phyloP scores from a whole-genome alignment of 352 stramenopile species.

The Phytophthora pini region DNA sequence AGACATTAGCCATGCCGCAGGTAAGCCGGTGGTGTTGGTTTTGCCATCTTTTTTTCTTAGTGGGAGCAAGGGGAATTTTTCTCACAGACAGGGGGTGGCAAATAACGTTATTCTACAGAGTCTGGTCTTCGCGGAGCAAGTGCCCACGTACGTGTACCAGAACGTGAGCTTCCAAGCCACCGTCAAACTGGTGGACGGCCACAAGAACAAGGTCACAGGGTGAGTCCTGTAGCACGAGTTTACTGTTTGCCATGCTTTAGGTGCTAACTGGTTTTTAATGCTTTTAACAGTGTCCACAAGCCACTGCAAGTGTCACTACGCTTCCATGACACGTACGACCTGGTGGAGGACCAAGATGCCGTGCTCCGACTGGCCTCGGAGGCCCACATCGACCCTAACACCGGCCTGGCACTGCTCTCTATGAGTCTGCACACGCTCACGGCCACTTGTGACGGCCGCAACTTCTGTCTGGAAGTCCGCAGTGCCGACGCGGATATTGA shows the following conservation, averaged over 20 bases:
- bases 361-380: conserved; percentile 34
- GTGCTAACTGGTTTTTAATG: conserved; percentile 5
- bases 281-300: conserved; percentile 38
- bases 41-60: conserved; percentile 12
- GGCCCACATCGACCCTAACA: conserved; percentile 42
- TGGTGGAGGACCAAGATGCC: conserved; percentile 66
- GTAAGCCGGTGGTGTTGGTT: conserved; percentile 21
- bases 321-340: conserved; percentile 81
- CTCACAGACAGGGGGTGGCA: conserved; percentile 15
- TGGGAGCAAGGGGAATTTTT: conserved; percentile 8
- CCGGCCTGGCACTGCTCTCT: conserved; percentile 52
- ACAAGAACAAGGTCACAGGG: conserved; percentile 65
- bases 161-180: conserved; percentile 61
- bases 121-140: conserved; percentile 60
- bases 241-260: conserved; percentile 1
- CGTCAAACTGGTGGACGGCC: conserved; percentile 69
- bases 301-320: conserved; percentile 63
- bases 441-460: conserved; percentile 61
- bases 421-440: conserved; percentile 60
- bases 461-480: conserved; percentile 76
- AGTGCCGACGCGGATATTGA: conserved; percentile 58
- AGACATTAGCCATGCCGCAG: conserved; percentile 44
- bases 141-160: conserved; percentile 70
- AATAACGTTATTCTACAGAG: conserved; percentile 38
- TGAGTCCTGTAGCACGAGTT: conserved; percentile 26